A percentile compares a stretch with the other conserved stretches of the same genome.
These are phyloP conservation scores for Cladosporium sp. DNA, from an alignment of 2,329 filamentous ascomycete species.

Conservation along the genomic window DNA sequence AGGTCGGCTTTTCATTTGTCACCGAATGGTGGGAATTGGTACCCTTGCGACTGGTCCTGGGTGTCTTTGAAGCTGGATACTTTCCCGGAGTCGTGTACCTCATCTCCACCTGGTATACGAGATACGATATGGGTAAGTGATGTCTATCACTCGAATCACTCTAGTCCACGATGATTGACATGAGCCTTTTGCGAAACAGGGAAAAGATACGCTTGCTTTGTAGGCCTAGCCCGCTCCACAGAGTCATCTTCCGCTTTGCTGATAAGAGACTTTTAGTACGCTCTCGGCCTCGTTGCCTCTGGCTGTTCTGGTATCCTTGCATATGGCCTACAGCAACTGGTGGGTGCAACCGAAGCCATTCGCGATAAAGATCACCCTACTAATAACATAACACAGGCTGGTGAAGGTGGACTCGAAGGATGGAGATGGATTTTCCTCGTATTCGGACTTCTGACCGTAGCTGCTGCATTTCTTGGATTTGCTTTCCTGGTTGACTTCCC, in stretches of 20 bases:
- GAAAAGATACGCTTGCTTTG: neutral
- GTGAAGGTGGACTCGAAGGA: conserved; percentile 23
- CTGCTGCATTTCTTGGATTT: neutral
- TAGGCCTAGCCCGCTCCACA: conserved; percentile 24
- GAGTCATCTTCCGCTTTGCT: too few relatives aligned
- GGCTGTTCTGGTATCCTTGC: conserved; percentile 44
- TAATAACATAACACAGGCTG: conserved; percentile 29
- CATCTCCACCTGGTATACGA: conserved; percentile 55
- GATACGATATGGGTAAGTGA: neutral
- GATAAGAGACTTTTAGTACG: conserved; percentile 37
- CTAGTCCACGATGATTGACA: too few relatives aligned
- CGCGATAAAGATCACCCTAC: conserved; percentile 31
- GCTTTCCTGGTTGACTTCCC: conserved; percentile 12
- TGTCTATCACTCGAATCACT: too few relatives aligned
- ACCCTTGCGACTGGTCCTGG: conserved; percentile 56
- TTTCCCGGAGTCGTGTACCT: conserved; percentile 63
- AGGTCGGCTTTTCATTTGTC: conserved; percentile 58
- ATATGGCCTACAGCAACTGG: conserved; percentile 33
- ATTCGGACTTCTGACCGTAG: conserved; percentile 19
- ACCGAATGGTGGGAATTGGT: conserved; percentile 50
- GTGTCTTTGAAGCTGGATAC: conserved; percentile 53
- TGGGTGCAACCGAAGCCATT: conserved; percentile 29
- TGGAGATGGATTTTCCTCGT: conserved; percentile 49
- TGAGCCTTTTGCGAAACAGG: too few relatives aligned
- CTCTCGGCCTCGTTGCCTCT: conserved; percentile 45